These are phyloP conservation scores for Rhizophora apiculata DNA, from an alignment of 345 rosid species.

Conservation along the genomic window DNA sequence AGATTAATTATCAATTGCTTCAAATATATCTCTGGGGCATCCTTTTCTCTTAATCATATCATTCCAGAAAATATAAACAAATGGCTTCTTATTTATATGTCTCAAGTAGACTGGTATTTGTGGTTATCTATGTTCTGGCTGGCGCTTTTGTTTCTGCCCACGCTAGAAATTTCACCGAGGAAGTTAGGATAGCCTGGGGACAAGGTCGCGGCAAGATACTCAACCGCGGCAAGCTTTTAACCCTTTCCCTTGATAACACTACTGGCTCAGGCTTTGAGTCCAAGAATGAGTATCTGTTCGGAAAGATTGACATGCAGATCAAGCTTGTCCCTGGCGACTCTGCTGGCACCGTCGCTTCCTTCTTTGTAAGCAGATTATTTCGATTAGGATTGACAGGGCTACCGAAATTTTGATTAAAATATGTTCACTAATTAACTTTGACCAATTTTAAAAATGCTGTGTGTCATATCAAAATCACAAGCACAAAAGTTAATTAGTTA, in stretches of 20 bases:
- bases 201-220: not conserved
- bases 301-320: constrained; percentile 6
- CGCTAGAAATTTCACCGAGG: not conserved
- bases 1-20: too few species aligned
- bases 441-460: not conserved
- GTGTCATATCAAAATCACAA: not conserved
- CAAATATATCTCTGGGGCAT: too few species aligned
- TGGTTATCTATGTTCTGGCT: not conserved
- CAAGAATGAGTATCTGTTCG: not conserved
- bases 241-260: not conserved
- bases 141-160: not conserved
- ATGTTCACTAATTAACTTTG: too few species aligned
- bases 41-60: too few species aligned
- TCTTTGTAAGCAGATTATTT: not conserved
- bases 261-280: constrained; percentile 3
- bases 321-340: not conserved
- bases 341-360: not conserved
- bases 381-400: not conserved
- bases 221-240: constrained; percentile 4
- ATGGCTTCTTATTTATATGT: not conserved
- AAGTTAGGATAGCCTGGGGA: not conserved
- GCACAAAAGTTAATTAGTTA: too few species aligned
- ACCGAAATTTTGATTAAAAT: not conserved
- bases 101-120: not conserved
- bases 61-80: too few species aligned